A percentile compares a stretch with the other conserved stretches of the same genome.
These are phyloP conservation scores for Malus hybrid DNA, from an alignment of 331 rosid genomes.

Conservation along the genomic window DNA sequence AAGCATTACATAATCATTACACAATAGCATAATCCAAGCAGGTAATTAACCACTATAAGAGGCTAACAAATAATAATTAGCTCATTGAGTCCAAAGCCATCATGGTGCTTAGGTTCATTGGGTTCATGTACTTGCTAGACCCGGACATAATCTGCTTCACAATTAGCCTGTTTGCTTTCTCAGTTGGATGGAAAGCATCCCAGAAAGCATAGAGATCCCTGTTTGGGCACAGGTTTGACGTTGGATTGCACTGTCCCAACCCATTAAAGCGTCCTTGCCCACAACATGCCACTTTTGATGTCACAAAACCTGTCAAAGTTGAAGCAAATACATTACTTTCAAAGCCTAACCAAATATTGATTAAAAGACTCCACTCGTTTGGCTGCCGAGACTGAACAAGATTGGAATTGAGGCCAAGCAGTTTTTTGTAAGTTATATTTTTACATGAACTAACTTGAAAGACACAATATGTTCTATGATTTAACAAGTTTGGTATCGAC, in stretches of 20 bases:
- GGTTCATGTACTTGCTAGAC: conserved; percentile 29
- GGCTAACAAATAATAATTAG: not conserved
- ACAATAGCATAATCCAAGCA: too few species aligned
- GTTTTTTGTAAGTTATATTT: too few species aligned
- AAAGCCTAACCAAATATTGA: too few species aligned
- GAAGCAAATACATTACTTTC: too few species aligned
- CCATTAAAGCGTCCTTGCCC: conserved; percentile 60
- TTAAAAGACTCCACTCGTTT: too few species aligned
- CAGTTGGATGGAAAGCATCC: conserved; percentile 56
- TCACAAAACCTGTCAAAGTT: conserved; percentile 36
- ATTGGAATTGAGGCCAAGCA: not conserved
- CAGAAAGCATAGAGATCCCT: conserved; percentile 40
- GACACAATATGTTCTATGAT: too few species aligned
- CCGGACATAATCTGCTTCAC: conserved; percentile 31
- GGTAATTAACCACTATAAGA: too few species aligned
- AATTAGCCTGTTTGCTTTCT: conserved; percentile 37
- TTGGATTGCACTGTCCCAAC: conserved; percentile 28
- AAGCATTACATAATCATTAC: too few species aligned
- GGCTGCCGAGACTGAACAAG: too few species aligned
- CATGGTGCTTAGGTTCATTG: conserved; percentile 57
- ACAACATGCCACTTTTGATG: conserved; percentile 49
- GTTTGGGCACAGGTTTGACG: conserved; percentile 39
- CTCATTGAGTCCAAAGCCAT: conserved; percentile 30
- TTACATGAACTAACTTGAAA: too few species aligned
- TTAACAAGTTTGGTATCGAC: too few species aligned